Percentiles rank a stretch among this genome's conserved stretches.
phyloP scores from a whole-genome alignment of 345 rosid genomes.

The Eucalyptus decipiens region DNA sequence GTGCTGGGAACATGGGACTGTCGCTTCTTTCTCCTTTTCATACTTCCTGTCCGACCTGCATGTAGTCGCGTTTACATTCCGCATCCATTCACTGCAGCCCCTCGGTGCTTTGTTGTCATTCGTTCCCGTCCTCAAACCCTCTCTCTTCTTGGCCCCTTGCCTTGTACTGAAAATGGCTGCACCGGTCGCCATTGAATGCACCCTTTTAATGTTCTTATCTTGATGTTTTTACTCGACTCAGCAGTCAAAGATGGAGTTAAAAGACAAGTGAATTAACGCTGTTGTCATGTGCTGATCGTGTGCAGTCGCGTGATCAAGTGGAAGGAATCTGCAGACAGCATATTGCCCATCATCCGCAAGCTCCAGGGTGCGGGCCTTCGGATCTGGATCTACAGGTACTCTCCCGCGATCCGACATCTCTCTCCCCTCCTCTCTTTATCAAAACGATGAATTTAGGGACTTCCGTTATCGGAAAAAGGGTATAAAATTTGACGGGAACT shows the following conservation, averaged over 20 bases:
- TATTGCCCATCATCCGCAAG: slow-evolving; percentile 49
- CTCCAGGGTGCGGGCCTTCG: slow-evolving; percentile 45
- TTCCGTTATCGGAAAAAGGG: neutral
- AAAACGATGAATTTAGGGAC: neutral
- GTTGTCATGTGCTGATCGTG: neutral
- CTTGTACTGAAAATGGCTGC: neutral
- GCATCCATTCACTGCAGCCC: neutral
- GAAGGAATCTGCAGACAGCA: slow-evolving; percentile 34
- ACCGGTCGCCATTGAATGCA: neutral
- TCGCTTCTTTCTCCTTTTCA: neutral
- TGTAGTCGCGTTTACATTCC: neutral
- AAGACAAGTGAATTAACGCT: neutral
- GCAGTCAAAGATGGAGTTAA: neutral
- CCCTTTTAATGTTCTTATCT: neutral
- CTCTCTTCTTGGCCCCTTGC: neutral
- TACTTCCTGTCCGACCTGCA: neutral
- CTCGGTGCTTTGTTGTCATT: neutral
- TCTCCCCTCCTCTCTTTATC: neutral
- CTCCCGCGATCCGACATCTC: too few relatives aligned
- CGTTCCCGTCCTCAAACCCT: neutral
- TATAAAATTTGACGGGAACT: too few relatives aligned
- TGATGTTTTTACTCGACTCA: neutral
- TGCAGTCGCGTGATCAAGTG: slow-evolving; percentile 29
- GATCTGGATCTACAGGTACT: slow-evolving; percentile 71
- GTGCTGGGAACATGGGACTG: neutral